Conservation (phyloP, 305 asterid species). For the Plantago coronopus region DNA sequence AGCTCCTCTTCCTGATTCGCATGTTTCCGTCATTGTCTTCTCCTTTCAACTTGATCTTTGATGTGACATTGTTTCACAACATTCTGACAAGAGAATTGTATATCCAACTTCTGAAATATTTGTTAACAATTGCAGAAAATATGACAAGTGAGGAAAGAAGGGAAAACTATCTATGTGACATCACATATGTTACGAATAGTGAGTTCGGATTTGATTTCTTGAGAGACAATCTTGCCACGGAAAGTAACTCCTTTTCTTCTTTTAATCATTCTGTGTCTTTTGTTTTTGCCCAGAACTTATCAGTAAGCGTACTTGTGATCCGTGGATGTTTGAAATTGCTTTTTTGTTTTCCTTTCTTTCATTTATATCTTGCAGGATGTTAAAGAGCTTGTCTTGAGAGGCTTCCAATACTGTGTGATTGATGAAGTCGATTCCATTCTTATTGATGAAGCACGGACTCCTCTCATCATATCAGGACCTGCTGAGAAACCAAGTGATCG, state of each 20-base stretch:
- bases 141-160: conserved; percentile 95
- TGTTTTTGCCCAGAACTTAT: conserved; percentile 13
- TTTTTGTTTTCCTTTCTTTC: not conserved
- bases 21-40: conserved; percentile 5
- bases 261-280: conserved; percentile 23
- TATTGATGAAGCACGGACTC: conserved; percentile 98
- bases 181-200: conserved; percentile 93
- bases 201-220: conserved; percentile 95
- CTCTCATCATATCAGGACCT: conserved; percentile 96
- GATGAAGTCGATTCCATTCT: conserved; percentile 99
- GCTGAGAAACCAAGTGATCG: conserved; percentile 96
- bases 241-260: conserved; percentile 41
- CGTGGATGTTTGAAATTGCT: conserved; percentile 32
- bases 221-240: conserved; percentile 99
- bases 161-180: conserved; percentile 85
- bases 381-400: conserved; percentile 90
- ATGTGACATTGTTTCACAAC: conserved; percentile 14
- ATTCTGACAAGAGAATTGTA: conserved; percentile 14
- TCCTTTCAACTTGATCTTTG: conserved; percentile 9
- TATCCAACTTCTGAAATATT: conserved; percentile 26
- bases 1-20: not conserved
- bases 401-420: conserved; percentile 85
- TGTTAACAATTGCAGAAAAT: conserved; percentile 56
- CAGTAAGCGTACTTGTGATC: not conserved
- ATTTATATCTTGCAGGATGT: conserved; percentile 64